Evolutionary conservation across 768 basidiomycete species (phyloP), one percentile per base, ranked within the genome.

Genomic region (Psilocybe subaeruginosa): DNA sequence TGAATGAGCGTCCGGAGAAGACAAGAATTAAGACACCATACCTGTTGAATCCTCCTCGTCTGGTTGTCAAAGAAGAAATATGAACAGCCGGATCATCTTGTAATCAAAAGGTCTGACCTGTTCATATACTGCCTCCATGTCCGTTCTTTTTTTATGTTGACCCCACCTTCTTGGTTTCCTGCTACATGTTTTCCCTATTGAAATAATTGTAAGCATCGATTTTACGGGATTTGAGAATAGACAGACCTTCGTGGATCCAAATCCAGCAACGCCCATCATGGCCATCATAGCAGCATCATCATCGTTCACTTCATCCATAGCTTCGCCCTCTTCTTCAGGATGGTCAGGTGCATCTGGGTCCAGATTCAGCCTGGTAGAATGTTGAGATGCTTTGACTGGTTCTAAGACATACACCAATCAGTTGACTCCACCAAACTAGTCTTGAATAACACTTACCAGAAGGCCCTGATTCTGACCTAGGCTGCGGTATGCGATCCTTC

Each of bases 81-180:
- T 7, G 41, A 63, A 29, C n/a, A 54, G 41, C 33, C 17, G 57
- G 35, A 35, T 7, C 11, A 7, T 7, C 33, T 41, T 33, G 54
- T n/a, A 43, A 48, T 53, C 27, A n/a, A 11, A 41, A 39, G n/a
- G 33, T 62, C 82, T 51, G 67, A 88, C 87, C 95, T 85, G 74
- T 98, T 98, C 97, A 99, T 99, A 74, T 99, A 99, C 75, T 99
- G 97, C 65, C 95, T 82, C 96, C 95, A 97, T 27, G 93, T 96
- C 62, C 94, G 81, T 59, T 85, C 85, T 77, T 93, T 95, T 82
- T 92, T 95, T 66, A 90, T 74, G 56, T 85, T 74, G 37, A 80
- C 82, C 39, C 61, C 68, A 47, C 89, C 91, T 63, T 91, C 89
- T 75, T 96, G 90, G 61, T 97, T 95, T 23, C 94, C 92, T 39